Percentiles rank a stretch among this genome's conserved stretches.
phyloP scores from a whole-genome alignment of 768 basidiomycete genomes.

The Ephemerocybe angulata region DNA sequence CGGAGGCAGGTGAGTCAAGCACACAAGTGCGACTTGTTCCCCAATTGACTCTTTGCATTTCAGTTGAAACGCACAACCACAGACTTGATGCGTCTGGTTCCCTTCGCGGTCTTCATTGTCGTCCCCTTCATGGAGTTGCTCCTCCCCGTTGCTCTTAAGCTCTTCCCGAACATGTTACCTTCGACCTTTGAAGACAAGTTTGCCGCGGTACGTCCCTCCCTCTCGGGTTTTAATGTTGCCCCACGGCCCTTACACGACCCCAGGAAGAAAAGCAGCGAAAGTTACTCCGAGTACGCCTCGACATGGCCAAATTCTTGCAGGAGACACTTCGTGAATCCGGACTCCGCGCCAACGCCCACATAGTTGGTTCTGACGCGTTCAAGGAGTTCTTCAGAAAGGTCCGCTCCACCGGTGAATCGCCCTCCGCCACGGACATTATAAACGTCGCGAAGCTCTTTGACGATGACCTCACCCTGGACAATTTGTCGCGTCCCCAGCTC shows the following conservation, averaged over 20 bases:
- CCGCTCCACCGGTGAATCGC: slow-evolving; percentile 92
- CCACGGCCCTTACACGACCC: background rate
- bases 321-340: slow-evolving; percentile 95
- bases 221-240: background rate
- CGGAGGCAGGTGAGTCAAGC: slow-evolving; percentile 87
- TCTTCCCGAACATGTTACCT: slow-evolving; percentile 99
- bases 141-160: slow-evolving; percentile 90
- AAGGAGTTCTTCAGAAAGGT: slow-evolving; percentile 99
- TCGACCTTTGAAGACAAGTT: slow-evolving; percentile 98
- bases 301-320: slow-evolving; percentile 99
- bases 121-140: slow-evolving; percentile 99
- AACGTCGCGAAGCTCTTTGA: slow-evolving; percentile 96
- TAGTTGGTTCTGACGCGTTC: slow-evolving; percentile 92
- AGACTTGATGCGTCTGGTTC: slow-evolving; percentile 88
- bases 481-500: slow-evolving; percentile 95
- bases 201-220: slow-evolving; percentile 57
- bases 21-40: no score
- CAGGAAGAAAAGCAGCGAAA: slow-evolving; percentile 98
- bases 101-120: slow-evolving; percentile 91
- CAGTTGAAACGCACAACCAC: slow-evolving; percentile 91
- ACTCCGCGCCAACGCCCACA: slow-evolving; percentile 87
- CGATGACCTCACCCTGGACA: slow-evolving; percentile 96
- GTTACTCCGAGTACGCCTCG: slow-evolving; percentile 86
- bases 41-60: slow-evolving; percentile 4
- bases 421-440: slow-evolving; percentile 84